Evolutionary conservation across 306 rosid genomes (phyloP), one percentile per base, ranked within the genome.

Genomic region (Mucuna pruriens): DNA sequence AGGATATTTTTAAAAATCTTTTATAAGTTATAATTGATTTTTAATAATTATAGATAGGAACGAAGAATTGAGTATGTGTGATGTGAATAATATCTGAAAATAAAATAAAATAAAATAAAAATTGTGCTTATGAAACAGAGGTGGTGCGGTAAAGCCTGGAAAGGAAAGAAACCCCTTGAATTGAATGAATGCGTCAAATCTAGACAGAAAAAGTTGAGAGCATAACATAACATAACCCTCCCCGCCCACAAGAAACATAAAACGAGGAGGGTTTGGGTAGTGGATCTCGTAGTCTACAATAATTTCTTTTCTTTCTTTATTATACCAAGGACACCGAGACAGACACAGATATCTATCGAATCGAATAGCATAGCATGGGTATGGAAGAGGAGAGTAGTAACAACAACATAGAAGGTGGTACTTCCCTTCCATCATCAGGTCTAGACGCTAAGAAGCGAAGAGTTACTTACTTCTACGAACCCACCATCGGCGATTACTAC

Each of bases 401-500:
- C 15, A 34, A 13, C 34, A 71, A 7, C 38, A 16, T 23, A 15
- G 80, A 77, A 6, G 85, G 83, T 38, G 90, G 94, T 4, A 92
- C 84, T 55, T 89, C 95, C 19, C 82, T 90, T 4, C 87, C 95
- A 7, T 87, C 92, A 1, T 81, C 90, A 2, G 94, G 95, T 0
- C 77, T 84, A 0, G 97, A 92, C 87, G 90, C 82, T 0, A 85
- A 72, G 82, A 92, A 89, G 78, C 71, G 97, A 44, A 85, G 92
- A 29, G 97, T 92, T 23, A 88, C 89, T 36, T 92, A 92, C 89
- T 92, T 92, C 85, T 89, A 90, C 79, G 97, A 92, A 63, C 94
- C 97, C 2, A 83, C 85, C 12, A 90, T 92, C 76, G 95, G 97
- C 48, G 91, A 89, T 67, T 92, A 92, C 88, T 89, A 90, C 84